Base-by-base conservation (phyloP, 2,329 filamentous ascomycete genomes). In the Colletotrichum neosansevieriae region DNA sequence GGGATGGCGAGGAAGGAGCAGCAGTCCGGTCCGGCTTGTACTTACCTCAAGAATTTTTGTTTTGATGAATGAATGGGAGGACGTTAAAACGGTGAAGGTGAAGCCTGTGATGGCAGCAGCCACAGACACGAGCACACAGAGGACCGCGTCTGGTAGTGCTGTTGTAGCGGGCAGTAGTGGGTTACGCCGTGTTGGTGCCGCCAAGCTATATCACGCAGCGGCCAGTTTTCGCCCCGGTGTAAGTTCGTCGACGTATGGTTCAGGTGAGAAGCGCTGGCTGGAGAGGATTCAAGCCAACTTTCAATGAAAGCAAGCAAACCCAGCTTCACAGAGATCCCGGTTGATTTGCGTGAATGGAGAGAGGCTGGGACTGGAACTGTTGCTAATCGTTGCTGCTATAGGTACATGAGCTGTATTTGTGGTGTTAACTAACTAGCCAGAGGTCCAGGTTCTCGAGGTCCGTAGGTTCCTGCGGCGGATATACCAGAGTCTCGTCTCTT, bases 121-220 rank as follows among this genome's bases (percentile, higher is more conserved):
- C 51, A 58, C 58, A 36, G 21, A 62, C 11, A 34, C 50, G 50
- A 38, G 63, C 42, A 63, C 50, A 21, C 24, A 57, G 34, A 54
- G 49, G 45, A 50, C 42, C 50, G 50, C 21, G 50, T 34, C 42
- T 29, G 34, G 50, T 57, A 63, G 44, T 15, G 58, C 50, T 34
- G 58, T 62, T 57, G 58, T 67, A 56, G 63, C 38, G 34, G 63
- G 21, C 58, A 42, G 63, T 63, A 50, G 58, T 42, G 40, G 17
- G 21, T 4, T 24, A 24, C 21, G 21, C 3, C 21, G 21, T 24
- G 4, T 24, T 24, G 21, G 21, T 24, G 21, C 21, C 21, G 21
- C 21, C 21, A 24, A 24, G 21, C 21, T 3, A 24, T 24, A 24
- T 24, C 21, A 63, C 49, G 50, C 50, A 49, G 49, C 49, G 51